These are phyloP conservation scores for Ceratonia siliqua DNA, from an alignment of 306 rosid genomes.

Conservation along the genomic window DNA sequence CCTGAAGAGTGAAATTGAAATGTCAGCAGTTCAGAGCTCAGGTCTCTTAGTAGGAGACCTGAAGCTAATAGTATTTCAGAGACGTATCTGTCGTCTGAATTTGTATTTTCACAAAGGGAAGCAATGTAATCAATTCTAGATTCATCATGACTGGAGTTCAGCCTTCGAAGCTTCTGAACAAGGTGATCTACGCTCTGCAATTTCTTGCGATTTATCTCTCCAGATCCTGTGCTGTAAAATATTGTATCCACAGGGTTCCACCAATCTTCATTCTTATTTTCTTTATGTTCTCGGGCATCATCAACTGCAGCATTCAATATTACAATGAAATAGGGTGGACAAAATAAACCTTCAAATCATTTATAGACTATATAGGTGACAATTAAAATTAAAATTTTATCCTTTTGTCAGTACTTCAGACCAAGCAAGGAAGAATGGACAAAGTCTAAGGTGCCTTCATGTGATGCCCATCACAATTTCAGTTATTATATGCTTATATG, in stretches of 20 bases:
- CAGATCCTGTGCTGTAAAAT: constrained; percentile 42
- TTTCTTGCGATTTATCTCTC: constrained; percentile 70
- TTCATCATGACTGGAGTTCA: constrained; percentile 79
- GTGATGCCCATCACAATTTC: constrained; percentile 16
- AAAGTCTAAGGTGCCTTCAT: not conserved
- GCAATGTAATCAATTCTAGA: constrained; percentile 76
- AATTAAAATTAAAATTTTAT: not conserved
- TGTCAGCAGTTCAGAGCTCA: constrained; percentile 60
- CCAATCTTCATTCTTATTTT: constrained; percentile 46
- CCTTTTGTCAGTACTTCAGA: not conserved
- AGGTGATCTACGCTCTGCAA: constrained; percentile 73
- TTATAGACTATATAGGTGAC: not conserved
- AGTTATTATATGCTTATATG: not conserved
- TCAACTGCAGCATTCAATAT: constrained; percentile 47
- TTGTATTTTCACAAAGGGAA: constrained; percentile 73
- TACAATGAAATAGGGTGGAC: constrained; percentile 25
- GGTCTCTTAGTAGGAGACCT: constrained; percentile 77
- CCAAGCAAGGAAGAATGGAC: constrained; percentile 7
- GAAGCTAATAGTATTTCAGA: constrained; percentile 86
- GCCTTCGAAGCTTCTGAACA: constrained; percentile 75
- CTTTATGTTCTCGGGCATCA: constrained; percentile 46
- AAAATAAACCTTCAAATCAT: not conserved
- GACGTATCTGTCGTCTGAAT: constrained; percentile 82
- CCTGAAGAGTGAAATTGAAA: constrained; percentile 82
- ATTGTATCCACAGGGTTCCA: constrained; percentile 52